These are phyloP conservation scores for Picocystis salinarum DNA, from an alignment of 139 green algal species.

Conservation along the genomic window DNA sequence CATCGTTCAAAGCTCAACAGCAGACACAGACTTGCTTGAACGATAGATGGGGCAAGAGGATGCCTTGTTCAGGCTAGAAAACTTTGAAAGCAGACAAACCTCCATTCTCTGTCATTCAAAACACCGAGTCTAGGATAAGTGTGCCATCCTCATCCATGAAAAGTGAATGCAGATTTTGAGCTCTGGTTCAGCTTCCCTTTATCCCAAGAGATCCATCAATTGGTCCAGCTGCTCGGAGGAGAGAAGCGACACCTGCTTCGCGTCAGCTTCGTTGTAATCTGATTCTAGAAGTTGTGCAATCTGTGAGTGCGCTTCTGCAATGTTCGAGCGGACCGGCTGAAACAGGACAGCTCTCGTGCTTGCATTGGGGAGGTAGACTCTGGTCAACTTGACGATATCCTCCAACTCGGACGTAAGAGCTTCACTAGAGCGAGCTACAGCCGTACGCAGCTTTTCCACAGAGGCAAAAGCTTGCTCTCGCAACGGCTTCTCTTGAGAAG, in stretches of 20 bases:
- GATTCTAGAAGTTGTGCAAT: slow-evolving; percentile 44
- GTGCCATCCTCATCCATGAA: too few species aligned
- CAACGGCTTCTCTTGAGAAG: slow-evolving; percentile 9
- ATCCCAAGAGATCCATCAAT: slow-evolving; percentile 4
- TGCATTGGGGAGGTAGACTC: slow-evolving; percentile 52
- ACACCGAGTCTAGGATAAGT: too few species aligned
- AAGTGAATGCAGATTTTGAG: too few species aligned
- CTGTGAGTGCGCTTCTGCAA: slow-evolving; percentile 81
- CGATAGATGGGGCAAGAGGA: too few species aligned
- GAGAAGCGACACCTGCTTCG: slow-evolving; percentile 17
- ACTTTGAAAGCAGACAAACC: too few species aligned
- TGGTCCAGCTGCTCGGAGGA: slow-evolving; percentile 7
- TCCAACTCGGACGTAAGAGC: not conserved
- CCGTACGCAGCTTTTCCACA: slow-evolving; percentile 42
- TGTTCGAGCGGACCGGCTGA: slow-evolving; percentile 77
- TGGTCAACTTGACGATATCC: not conserved
- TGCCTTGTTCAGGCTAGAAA: too few species aligned
- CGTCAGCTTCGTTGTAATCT: slow-evolving; percentile 46
- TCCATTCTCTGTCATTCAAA: too few species aligned
- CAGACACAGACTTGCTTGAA: too few species aligned
- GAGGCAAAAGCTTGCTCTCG: slow-evolving; percentile 71
- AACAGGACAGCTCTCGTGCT: slow-evolving; percentile 63
- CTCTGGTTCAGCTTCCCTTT: too few species aligned
- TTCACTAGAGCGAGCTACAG: slow-evolving; percentile 38
- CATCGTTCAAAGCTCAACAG: too few species aligned